Evolutionary conservation across 2,329 filamentous ascomycete species (phyloP), one percentile per base, ranked within the genome.

Genomic region (Trichoderma sp.): DNA sequence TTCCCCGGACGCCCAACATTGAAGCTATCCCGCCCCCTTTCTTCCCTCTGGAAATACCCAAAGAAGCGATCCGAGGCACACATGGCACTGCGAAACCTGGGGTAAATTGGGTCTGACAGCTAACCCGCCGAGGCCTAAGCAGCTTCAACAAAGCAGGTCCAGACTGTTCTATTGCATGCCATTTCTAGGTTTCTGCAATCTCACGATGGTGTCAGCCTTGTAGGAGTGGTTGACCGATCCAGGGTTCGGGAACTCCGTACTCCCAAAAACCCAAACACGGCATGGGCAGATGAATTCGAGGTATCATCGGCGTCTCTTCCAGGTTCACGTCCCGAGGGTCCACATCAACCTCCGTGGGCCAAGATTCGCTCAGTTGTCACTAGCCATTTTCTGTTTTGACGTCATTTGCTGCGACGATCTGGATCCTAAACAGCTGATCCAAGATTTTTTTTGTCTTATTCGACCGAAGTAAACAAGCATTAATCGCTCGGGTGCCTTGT

Each of bases 21-120:
- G 55, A 69, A 47, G 36, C 36, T 62, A 62, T 43, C 30, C 20
- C 32, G 17, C 13, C 36, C 34, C 34, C 43, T 47, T 13, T 30
- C 34, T 50, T 32, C 30, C 13, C 15, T 47, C 67, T 53, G 36
- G 39, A 61, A 34, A 63, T 57, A 6, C 64, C 70, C 58, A 71
- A 68, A 71, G 47, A 28, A 71, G 70, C 26, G 58, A 71, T 68
- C 70, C 64, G 64, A 71, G 57, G 34, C 39, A 63, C 62, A 62
- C 47, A n/a, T 32, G 47, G 5, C 23, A n/a, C 9, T 34, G 43
- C 32, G 23, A 47, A 71, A 68, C 47, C 64, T 71, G 70, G 57
- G 64, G 47, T 62, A 68, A 58, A 63, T 26, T 15, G 26, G 34
- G 43, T 28, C 57, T 32, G 69, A 12, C 28, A 11, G 23, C 43